Percentiles rank a stretch among this genome's conserved stretches.
phyloP scores from a whole-genome alignment of 805 yeast genomes.

The Cyberlindnera mississippiensis region DNA sequence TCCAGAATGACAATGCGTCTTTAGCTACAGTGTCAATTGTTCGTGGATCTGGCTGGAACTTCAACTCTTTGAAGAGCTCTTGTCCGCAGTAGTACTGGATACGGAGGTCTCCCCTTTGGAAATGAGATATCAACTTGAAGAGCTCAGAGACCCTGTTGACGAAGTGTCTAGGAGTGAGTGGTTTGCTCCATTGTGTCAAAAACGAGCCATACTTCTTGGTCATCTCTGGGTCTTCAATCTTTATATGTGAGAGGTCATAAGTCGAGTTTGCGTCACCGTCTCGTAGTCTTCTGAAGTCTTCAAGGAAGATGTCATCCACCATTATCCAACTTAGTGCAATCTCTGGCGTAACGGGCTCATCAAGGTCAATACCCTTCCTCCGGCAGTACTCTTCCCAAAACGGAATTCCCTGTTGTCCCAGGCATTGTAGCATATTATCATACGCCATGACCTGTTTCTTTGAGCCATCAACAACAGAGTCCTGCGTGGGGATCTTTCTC shows the following conservation, averaged over 20 bases:
- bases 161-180: slow-evolving; percentile 54
- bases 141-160: slow-evolving; percentile 53
- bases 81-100: slow-evolving; percentile 51
- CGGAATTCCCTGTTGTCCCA: slow-evolving; percentile 36
- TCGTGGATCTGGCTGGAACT: slow-evolving; percentile 35
- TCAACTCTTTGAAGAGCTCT: slow-evolving; percentile 37
- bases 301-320: slow-evolving; percentile 38
- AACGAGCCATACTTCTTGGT: slow-evolving; percentile 21
- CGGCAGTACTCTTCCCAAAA: slow-evolving; percentile 43
- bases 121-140: slow-evolving; percentile 31
- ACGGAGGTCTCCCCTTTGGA: slow-evolving; percentile 36
- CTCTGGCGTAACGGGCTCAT: slow-evolving; percentile 43
- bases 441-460: slow-evolving; percentile 62
- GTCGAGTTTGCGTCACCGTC: slow-evolving; percentile 32
- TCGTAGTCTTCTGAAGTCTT: slow-evolving; percentile 30
- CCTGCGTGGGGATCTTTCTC: slow-evolving; percentile 43
- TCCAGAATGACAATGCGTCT: slow-evolving; percentile 49
- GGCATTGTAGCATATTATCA: slow-evolving; percentile 41
- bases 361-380: slow-evolving; percentile 45
- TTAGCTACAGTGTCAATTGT: slow-evolving; percentile 30
- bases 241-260: slow-evolving; percentile 21
- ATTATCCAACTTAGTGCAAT: slow-evolving; percentile 37
- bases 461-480: slow-evolving; percentile 45
- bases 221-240: slow-evolving; percentile 11
- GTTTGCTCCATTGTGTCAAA: slow-evolving; percentile 43